These are phyloP conservation scores for Arthrobotrys iridis DNA, from an alignment of 2,329 filamentous ascomycete species.

Conservation along the genomic window DNA sequence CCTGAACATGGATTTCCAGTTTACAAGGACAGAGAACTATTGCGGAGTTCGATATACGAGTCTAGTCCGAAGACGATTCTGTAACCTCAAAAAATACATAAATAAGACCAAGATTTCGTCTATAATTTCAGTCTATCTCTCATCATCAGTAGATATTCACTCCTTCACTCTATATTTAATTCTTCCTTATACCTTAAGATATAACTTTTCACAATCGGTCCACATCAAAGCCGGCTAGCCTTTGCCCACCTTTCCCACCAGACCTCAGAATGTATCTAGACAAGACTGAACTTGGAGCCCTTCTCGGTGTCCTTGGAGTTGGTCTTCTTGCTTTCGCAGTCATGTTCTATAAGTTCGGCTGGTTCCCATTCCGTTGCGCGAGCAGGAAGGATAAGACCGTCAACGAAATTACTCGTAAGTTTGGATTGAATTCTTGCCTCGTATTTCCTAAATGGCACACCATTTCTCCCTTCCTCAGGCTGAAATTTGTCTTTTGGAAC, in stretches of 20 bases:
- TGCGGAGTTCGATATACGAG: background rate
- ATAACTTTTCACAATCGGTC: background rate
- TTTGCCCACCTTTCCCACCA: background rate
- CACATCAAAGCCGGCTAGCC: background rate
- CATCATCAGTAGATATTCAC: slow-evolving; percentile 8
- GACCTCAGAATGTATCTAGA: slow-evolving; percentile 32
- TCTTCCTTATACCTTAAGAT: background rate
- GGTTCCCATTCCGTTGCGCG: slow-evolving; percentile 4
- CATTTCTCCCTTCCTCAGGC: background rate
- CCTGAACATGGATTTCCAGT: background rate
- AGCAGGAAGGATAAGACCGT: slow-evolving; percentile 12
- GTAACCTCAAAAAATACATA: slow-evolving; percentile 2
- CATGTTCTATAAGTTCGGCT: slow-evolving; percentile 50
- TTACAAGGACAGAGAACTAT: background rate
- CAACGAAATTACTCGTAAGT: slow-evolving; percentile 12
- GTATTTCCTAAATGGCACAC: no score
- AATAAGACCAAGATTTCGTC: slow-evolving; percentile 1
- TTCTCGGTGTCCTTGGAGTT: slow-evolving; percentile 33
- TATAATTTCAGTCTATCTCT: background rate
- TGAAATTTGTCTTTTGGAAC: no score
- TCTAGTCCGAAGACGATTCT: background rate
- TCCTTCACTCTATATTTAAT: slow-evolving; percentile 12
- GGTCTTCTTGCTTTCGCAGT: slow-evolving; percentile 19
- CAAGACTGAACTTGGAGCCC: background rate
- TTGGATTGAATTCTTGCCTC: background rate